These are phyloP conservation scores for Gossypium sturtianum DNA, from an alignment of 345 rosid species.

Conservation along the genomic window DNA sequence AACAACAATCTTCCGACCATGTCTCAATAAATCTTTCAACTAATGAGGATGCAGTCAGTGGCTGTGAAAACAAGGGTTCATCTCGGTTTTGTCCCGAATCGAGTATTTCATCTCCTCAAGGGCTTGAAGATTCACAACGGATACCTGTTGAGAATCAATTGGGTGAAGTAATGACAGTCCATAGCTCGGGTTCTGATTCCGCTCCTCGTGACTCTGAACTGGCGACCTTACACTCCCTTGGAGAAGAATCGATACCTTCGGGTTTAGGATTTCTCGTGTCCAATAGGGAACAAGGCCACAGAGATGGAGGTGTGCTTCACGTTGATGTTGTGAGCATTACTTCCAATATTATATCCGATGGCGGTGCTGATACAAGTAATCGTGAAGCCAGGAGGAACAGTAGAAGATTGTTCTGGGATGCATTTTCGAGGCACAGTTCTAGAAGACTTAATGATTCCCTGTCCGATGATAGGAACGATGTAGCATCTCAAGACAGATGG, in stretches of 20 bases:
- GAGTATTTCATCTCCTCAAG: conserved; percentile 27
- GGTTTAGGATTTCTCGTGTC: conserved; percentile 45
- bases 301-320: conserved; percentile 41
- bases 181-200: conserved; percentile 27
- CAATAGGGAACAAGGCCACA: conserved; percentile 33
- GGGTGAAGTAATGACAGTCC: conserved; percentile 22
- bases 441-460: conserved; percentile 40
- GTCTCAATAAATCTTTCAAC: conserved; percentile 37
- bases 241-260: conserved; percentile 32
- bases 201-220: conserved; percentile 29
- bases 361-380: conserved; percentile 32
- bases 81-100: conserved; percentile 30
- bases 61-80: conserved; percentile 26
- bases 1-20: conserved; percentile 43
- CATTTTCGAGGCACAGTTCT: conserved; percentile 48
- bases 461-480: conserved; percentile 35
- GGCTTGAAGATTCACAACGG: conserved; percentile 24
- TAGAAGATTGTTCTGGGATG: conserved; percentile 58
- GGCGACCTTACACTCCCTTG: conserved; percentile 11
- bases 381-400: conserved; percentile 44
- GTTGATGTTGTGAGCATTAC: conserved; percentile 53
- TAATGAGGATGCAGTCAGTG: conserved; percentile 44
- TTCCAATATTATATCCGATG: conserved; percentile 34
- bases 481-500: conserved; percentile 46
- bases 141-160: conserved; percentile 27